Conservation (phyloP, 768 basidiomycete species). For the Amanita rubescens region DNA sequence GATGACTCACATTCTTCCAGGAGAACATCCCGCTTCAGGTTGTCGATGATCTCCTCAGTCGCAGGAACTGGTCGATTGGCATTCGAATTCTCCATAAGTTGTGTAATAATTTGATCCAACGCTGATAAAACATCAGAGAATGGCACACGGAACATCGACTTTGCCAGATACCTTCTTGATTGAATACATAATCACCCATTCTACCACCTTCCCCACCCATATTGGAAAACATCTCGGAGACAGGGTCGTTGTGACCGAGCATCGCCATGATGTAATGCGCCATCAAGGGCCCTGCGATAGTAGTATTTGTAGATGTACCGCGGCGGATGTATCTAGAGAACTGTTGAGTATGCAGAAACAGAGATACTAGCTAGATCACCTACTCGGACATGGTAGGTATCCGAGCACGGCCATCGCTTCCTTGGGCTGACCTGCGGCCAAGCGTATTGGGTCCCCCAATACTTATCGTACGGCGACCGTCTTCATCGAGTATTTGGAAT, state of each 20-base stretch:
- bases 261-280: constrained; percentile 66
- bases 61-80: constrained; percentile 75
- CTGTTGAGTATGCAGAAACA: not conserved
- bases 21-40: constrained; percentile 59
- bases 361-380: constrained; percentile 12
- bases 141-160: not conserved
- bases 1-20: constrained; percentile 52
- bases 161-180: constrained; percentile 62
- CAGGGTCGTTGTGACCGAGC: constrained; percentile 42
- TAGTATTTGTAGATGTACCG: constrained; percentile 19
- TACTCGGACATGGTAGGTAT: constrained; percentile 52
- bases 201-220: constrained; percentile 41
- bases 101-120: constrained; percentile 77
- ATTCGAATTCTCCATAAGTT: constrained; percentile 79
- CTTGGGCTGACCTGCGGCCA: constrained; percentile 13
- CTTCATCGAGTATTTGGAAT: constrained; percentile 8
- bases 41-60: constrained; percentile 67
- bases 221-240: constrained; percentile 35
- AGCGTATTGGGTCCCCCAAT: constrained; percentile 5
- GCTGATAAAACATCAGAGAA: constrained; percentile 33
- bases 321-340: constrained; percentile 29
- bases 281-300: constrained; percentile 57
- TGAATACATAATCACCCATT: constrained; percentile 90
- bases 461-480: constrained; percentile 1
- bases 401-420: constrained; percentile 17